Percentiles rank a stretch among this genome's conserved stretches.
Evolutionary conservation across 768 basidiomycete species (phyloP).

Genomic region (Agaricus sinodeliciosus): DNA sequence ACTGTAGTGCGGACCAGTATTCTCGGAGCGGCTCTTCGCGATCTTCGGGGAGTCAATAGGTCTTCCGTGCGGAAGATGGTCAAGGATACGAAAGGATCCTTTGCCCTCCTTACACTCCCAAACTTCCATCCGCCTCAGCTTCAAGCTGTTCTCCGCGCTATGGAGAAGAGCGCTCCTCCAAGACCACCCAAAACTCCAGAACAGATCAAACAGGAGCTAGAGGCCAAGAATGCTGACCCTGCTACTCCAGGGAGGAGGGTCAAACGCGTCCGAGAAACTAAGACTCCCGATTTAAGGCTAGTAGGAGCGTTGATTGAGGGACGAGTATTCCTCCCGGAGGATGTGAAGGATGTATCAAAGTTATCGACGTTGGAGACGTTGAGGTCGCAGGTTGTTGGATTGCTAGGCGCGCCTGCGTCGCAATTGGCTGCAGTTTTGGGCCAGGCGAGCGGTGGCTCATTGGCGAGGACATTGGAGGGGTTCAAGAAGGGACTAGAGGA

Average conservation of each 20-base stretch:
- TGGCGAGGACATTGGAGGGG: constrained; percentile 72
- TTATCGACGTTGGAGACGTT: constrained; percentile 75
- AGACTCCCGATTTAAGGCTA: constrained; percentile 62
- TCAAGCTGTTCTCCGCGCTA: constrained; percentile 54
- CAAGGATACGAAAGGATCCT: constrained; percentile 47
- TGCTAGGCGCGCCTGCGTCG: constrained; percentile 69
- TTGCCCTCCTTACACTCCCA: constrained; percentile 61
- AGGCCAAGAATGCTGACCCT: constrained; percentile 55
- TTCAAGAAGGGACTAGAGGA: constrained; percentile 65
- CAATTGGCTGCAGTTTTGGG: constrained; percentile 52
- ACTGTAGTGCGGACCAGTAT: constrained; percentile 72
- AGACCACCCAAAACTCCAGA: constrained; percentile 47
- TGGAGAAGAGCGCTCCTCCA: constrained; percentile 61
- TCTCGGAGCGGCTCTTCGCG: constrained; percentile 71
- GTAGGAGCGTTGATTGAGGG: constrained; percentile 80
- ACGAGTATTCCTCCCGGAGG: constrained; percentile 52
- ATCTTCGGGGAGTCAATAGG: constrained; percentile 45
- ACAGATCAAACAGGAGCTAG: constrained; percentile 40
- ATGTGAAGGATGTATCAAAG: constrained; percentile 57
- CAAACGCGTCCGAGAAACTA: constrained; percentile 47
- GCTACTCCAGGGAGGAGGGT: constrained; percentile 64
- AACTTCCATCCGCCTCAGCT: constrained; percentile 69
- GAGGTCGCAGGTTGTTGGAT: constrained; percentile 76
- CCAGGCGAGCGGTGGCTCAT: constrained; percentile 60
- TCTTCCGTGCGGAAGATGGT: constrained; percentile 46